These are phyloP conservation scores for Scytalidium sp. DNA, from an alignment of 2,329 filamentous ascomycete genomes.

Conservation along the genomic window DNA sequence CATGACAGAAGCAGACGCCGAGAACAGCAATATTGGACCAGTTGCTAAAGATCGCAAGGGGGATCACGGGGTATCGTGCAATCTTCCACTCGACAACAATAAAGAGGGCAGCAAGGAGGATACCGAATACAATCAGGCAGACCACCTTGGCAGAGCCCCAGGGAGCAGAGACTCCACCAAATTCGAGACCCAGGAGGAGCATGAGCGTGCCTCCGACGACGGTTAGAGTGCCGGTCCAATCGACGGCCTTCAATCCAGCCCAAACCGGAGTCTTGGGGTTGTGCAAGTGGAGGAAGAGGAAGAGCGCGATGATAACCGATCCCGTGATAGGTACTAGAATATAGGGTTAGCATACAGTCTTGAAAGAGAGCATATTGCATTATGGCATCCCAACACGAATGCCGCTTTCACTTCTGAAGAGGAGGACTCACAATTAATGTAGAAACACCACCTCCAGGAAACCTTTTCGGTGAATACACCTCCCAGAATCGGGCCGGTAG, in stretches of 20 bases:
- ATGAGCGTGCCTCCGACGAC: constrained; percentile 74
- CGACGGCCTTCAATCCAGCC: constrained; percentile 58
- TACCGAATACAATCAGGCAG: constrained; percentile 56
- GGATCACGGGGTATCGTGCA: constrained; percentile 77
- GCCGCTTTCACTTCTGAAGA: not conserved
- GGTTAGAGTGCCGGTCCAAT: constrained; percentile 58
- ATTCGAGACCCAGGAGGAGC: constrained; percentile 82
- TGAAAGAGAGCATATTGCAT: no score
- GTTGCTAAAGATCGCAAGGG: constrained; percentile 66
- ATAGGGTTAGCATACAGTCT: not conserved
- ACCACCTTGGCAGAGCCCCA: constrained; percentile 36
- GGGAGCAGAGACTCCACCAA: constrained; percentile 72
- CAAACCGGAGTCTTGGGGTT: constrained; percentile 61
- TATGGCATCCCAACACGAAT: no score
- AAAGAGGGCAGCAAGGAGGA: constrained; percentile 57
- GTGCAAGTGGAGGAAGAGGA: constrained; percentile 64
- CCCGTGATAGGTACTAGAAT: constrained; percentile 22
- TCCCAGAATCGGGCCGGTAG: constrained; percentile 63
- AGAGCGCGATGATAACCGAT: constrained; percentile 45
- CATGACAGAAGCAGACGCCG: constrained; percentile 69
- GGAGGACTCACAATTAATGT: constrained; percentile 23
- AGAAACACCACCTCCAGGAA: constrained; percentile 56
- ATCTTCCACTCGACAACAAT: constrained; percentile 69
- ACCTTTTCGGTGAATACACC: constrained; percentile 63
- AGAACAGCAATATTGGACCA: constrained; percentile 66